phyloP scores from a whole-genome alignment of 129 eudicot genomes.

The Escallonia herrerae region DNA sequence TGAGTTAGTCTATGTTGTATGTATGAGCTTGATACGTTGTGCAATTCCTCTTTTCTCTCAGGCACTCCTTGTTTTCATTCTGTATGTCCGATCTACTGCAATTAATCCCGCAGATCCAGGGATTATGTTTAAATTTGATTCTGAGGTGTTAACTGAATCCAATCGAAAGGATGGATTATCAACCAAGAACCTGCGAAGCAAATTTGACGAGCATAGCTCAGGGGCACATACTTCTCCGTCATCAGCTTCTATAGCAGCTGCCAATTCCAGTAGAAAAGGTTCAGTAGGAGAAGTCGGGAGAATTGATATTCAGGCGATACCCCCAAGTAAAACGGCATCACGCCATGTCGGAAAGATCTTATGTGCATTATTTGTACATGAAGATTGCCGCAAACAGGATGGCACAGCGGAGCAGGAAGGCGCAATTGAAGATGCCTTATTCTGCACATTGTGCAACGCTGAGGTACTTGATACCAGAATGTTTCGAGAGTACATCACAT shows the following conservation, averaged over 20 bases:
- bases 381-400: constrained; percentile 77
- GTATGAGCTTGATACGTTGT: background rate
- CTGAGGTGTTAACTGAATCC: constrained; percentile 9
- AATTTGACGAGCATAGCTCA: constrained; percentile 31
- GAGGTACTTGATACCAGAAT: constrained; percentile 45
- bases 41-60: constrained; percentile 23
- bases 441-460: constrained; percentile 89
- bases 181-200: constrained; percentile 20
- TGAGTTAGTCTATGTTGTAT: too few relatives aligned
- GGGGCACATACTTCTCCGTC: constrained; percentile 42
- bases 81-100: constrained; percentile 82
- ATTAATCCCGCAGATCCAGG: constrained; percentile 98
- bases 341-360: constrained; percentile 43
- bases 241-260: constrained; percentile 34
- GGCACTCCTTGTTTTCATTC: constrained; percentile 79
- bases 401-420: constrained; percentile 43
- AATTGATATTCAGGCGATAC: constrained; percentile 8
- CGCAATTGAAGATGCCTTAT: constrained; percentile 77
- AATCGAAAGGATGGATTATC: constrained; percentile 14
- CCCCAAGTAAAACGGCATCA: constrained; percentile 17
- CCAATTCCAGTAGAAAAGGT: constrained; percentile 46
- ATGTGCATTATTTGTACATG: constrained; percentile 72
- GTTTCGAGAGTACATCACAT: background rate
- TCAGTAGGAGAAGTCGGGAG: constrained; percentile 26
- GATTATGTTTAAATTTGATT: constrained; percentile 44